Base-by-base conservation (phyloP, 169 alveolate species). In the Cryptosporidium felis region DNA sequence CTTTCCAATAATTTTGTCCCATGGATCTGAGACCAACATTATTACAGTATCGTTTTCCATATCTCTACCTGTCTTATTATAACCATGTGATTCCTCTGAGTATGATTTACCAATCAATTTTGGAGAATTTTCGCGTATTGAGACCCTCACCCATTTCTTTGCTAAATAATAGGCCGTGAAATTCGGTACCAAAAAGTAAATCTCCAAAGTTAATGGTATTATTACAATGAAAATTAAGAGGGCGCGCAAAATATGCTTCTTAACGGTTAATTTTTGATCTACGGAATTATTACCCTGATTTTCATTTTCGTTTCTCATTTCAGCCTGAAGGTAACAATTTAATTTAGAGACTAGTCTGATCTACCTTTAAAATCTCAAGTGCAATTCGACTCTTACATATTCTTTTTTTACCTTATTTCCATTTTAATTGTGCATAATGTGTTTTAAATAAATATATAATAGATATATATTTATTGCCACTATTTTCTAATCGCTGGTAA, bases 111-210 rank as follows among this genome's bases (percentile, higher is more conserved):
- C 16, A 10, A 66, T 28, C 10, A 6, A 16, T 16, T 32, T n/a
- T 28, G 80, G n/a, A 23, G 23, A 14, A 49, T 66, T 49, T 12
- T 23, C 49, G 41, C 41, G 21, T 3, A 49, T 10, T 74, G 41
- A 36, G 18, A 49, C 85, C 12, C 45, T 53, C 10, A 74, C 59
- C 85, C 85, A 74, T 10, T 74, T 45, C 41, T 74, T 74, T 5
- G 60, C 67, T 12, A 67, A 74, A 23, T 36, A 51, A 53, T 53
- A 53, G 14, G 45, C 23, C 12, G 16, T 44, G 8, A 74, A 34
- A 74, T 74, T 74, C 9, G 66, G 85, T 32, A 21, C 32, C n/a
- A 74, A 30, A 53, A 49, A 74, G 21, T 74, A 74, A 14, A 74
- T 58, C 5, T 74, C 85, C 44, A 53, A 10, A 34, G 56, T 38